Conservation (phyloP, 164 flowering plant species). For the Brasenia schreberi region DNA sequence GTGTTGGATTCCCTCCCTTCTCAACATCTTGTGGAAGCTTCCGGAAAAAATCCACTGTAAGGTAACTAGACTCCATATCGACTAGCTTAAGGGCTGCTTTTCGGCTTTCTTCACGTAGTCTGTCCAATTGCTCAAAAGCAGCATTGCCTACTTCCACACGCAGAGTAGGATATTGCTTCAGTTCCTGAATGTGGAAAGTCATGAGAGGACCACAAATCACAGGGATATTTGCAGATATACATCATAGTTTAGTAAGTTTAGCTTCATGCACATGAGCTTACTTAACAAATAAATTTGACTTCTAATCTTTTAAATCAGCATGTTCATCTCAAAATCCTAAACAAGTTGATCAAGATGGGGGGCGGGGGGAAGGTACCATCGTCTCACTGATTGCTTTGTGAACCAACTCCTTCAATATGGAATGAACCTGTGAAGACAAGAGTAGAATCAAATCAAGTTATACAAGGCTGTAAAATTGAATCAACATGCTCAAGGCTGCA, state of each 20-base stretch:
- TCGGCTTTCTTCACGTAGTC: constrained; percentile 80
- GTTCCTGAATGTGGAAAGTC: constrained; percentile 35
- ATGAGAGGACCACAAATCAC: no score
- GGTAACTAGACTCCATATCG: constrained; percentile 82
- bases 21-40: constrained; percentile 96
- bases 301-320: no score
- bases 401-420: constrained; percentile 62
- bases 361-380: constrained; percentile 21
- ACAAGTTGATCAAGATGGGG: no score
- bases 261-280: no score
- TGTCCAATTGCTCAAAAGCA: constrained; percentile 64
- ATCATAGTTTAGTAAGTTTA: no score
- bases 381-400: constrained; percentile 72
- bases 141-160: constrained; percentile 65
- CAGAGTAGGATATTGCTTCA: constrained; percentile 56
- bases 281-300: no score
- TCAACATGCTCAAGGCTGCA: neutral
- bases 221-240: no score
- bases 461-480: neutral
- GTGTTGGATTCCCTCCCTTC: constrained; percentile 93
- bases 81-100: constrained; percentile 76
- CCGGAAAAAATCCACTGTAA: constrained; percentile 93
- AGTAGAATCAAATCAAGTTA: no score
- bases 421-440: constrained; percentile 47
- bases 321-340: no score